Base-by-base conservation (phyloP, 1,139 yeast genomes). In the Debaryomyces robertsiae region DNA sequence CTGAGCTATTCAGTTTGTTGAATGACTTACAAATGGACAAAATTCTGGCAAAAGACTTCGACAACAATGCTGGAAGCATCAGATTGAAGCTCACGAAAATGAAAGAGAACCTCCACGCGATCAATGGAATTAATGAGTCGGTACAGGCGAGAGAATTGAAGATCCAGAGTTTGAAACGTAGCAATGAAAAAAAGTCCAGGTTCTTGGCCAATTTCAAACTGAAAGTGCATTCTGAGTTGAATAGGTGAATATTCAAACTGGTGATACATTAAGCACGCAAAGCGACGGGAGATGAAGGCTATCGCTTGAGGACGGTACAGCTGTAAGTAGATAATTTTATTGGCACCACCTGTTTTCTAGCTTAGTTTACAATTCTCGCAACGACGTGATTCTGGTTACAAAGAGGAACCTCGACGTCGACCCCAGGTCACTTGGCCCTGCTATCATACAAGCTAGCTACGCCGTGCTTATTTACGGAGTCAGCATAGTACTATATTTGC, bases 41-140 rank as follows among this genome's bases (percentile, higher is more conserved):
- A 10, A 49, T 69, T 15, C 72, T 64, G 61, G 68, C 73, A 2
- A 66, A 69, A 38, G 77, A 73, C 48, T 72, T 73, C 46, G 76
- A 69, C 45, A 72, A 70, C 49, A 65, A 67, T 39, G 63, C 73
- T 2, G 77, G 77, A 7, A 63, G 69, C 38, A 55, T 70, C 32
- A 58, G 77, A 36, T 61, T 71, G 45, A 67, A 69, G 45, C 46
- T 72, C 37, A 53, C 57, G 41, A 63, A 58, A 18, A 50, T 70
- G 27, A 62, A 60, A 36, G 63, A 60, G 46, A 50, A 54, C 27
- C 54, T 73, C 27, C 64, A 57, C 44, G 67, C 65, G 32, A 61
- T 72, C 10, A 72, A 69, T 5, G 75, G 73, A 3, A 68, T 73
- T 33, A 58, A 65, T 29, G 75, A 71, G 44, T 53, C 67, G 6